Evolutionary conservation across 495 filamentous ascomycete species (phyloP).

Genomic region (Aspergillus conjunctus): DNA sequence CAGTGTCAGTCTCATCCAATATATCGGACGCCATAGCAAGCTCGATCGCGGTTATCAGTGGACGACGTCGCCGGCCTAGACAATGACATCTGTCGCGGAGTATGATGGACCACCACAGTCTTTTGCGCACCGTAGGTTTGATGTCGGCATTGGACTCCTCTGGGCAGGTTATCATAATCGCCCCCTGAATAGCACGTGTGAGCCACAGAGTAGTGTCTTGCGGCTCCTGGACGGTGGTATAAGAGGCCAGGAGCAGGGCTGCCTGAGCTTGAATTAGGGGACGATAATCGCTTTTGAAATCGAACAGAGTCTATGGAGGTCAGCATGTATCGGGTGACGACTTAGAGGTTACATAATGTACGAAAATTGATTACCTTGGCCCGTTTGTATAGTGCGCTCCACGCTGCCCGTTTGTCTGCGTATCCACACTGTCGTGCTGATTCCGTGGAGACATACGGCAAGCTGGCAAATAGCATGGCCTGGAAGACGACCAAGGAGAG

Average conservation of each 20-base stretch:
- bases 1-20: neutral
- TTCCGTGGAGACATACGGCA: neutral
- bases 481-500: neutral
- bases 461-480: neutral
- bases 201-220: neutral
- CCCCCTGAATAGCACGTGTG: neutral
- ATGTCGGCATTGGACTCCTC: neutral
- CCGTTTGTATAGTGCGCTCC: neutral
- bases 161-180: neutral
- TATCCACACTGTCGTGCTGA: neutral
- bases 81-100: neutral
- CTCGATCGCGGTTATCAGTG: neutral
- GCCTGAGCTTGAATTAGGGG: neutral
- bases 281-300: neutral
- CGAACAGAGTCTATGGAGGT: neutral
- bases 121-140: neutral
- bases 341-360: neutral
- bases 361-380: neutral
- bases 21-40: neutral
- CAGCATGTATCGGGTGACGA: neutral
- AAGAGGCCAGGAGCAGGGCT: neutral
- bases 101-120: neutral
- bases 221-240: neutral
- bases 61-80: neutral
- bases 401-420: neutral